A percentile compares a stretch with the other conserved stretches of the same genome.
Evolutionary conservation across 805 yeast species (phyloP).

Genomic region (Candida maris): DNA sequence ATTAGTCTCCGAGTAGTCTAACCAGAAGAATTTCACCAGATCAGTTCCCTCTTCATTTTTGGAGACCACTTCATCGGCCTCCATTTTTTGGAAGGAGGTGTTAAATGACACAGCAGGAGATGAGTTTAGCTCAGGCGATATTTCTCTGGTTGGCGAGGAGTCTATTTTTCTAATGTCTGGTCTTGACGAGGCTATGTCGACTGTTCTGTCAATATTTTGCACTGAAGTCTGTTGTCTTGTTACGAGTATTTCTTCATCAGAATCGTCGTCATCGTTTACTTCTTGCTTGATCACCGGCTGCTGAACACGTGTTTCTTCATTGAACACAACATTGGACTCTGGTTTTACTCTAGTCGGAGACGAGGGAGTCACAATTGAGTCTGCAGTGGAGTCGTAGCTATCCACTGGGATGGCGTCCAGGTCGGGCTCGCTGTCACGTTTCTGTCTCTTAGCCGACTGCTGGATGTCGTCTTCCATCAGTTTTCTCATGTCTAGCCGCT

Average conservation of each 20-base stretch:
- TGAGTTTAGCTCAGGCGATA: constrained; percentile 11
- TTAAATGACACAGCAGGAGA: constrained; percentile 24
- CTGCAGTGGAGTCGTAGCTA: constrained; percentile 11
- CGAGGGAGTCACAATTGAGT: constrained; percentile 26
- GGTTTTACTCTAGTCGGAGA: constrained; percentile 26
- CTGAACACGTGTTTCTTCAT: background rate
- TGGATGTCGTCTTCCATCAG: constrained; percentile 18
- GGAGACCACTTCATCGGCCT: constrained; percentile 36
- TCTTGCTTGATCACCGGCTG: constrained; percentile 4
- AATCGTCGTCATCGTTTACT: constrained; percentile 34
- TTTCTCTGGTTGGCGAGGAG: constrained; percentile 24
- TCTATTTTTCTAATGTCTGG: constrained; percentile 12
- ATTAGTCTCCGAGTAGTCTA: constrained; percentile 80
- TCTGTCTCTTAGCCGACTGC: constrained; percentile 21
- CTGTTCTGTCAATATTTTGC: constrained; percentile 37
- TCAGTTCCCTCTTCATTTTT: constrained; percentile 29
- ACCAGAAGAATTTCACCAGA: constrained; percentile 75
- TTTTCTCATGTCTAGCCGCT: constrained; percentile 20
- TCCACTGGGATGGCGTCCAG: constrained; percentile 16
- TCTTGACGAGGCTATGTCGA: constrained; percentile 37
- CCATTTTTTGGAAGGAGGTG: constrained; percentile 28
- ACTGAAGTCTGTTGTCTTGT: constrained; percentile 49
- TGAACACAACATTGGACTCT: background rate
- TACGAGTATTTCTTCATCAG: constrained; percentile 58
- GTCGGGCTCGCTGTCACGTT: constrained; percentile 23